Percentiles rank a stretch among this genome's conserved stretches.
Evolutionary conservation across 129 eudicot species (phyloP).

Genomic region (Smallanthus sonchifolius): DNA sequence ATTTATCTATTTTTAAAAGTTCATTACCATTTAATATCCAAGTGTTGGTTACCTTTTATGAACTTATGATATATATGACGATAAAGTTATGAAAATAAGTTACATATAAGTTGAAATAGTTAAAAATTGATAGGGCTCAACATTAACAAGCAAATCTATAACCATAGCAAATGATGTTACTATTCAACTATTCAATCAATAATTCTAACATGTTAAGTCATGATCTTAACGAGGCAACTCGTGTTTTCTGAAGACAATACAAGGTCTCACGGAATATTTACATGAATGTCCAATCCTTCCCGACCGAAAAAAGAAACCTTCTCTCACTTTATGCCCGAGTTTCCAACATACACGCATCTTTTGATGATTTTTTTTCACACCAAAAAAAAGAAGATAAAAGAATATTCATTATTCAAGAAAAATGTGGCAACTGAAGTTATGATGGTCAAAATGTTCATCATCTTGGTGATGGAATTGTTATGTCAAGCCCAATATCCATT

Average conservation of each 20-base stretch:
- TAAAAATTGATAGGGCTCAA: too few relatives aligned
- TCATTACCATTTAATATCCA: too few relatives aligned
- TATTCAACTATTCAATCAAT: too few relatives aligned
- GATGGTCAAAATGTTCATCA: constrained; percentile 24
- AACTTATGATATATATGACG: too few relatives aligned
- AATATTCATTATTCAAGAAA: constrained; percentile 3
- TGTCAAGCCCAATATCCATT: constrained; percentile 67
- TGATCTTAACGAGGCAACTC: neutral
- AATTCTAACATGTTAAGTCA: too few relatives aligned
- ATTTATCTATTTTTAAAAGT: too few relatives aligned
- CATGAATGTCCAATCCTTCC: constrained; percentile 10
- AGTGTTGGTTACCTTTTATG: too few relatives aligned
- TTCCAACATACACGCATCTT: constrained; percentile 14
- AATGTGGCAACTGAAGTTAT: neutral
- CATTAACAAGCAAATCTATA: too few relatives aligned
- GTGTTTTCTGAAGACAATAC: neutral
- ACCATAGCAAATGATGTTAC: too few relatives aligned
- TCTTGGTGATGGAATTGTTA: constrained; percentile 41
- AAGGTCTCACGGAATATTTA: constrained; percentile 2
- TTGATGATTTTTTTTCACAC: constrained; percentile 7
- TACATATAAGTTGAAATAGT: too few relatives aligned
- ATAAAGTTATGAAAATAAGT: too few relatives aligned
- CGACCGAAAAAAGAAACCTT: neutral
- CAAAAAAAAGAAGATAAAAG: neutral
- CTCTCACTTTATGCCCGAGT: constrained; percentile 5